These are phyloP conservation scores for Sclerotinia spermophila DNA, from an alignment of 2,329 filamentous ascomycete genomes.

Conservation along the genomic window DNA sequence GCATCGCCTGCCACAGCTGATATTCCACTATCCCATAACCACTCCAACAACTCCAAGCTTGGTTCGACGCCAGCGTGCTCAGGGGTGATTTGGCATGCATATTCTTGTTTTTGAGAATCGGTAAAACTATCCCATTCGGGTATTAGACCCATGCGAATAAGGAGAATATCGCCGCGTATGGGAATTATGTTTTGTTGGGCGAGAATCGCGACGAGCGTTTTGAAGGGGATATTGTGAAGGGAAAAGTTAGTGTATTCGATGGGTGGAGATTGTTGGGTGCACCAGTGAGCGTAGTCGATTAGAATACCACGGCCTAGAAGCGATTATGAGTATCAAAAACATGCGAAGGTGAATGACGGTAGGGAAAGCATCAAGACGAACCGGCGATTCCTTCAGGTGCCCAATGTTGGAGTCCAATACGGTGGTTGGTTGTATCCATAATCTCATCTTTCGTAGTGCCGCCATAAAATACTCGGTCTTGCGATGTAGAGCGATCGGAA, in stretches of 20 bases:
- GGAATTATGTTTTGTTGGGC: constrained; percentile 38
- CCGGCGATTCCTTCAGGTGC: constrained; percentile 46
- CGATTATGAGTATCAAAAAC: neutral
- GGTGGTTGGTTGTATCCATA: constrained; percentile 41
- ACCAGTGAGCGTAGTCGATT: constrained; percentile 53
- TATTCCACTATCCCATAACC: constrained; percentile 11
- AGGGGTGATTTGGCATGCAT: neutral
- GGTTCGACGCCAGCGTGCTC: constrained; percentile 13
- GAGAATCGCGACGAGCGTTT: constrained; percentile 38
- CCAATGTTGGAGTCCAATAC: constrained; percentile 49
- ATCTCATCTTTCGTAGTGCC: constrained; percentile 47
- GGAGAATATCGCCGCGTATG: constrained; percentile 39
- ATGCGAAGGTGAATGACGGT: neutral
- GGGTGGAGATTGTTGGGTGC: constrained; percentile 44
- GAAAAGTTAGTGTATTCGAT: constrained; percentile 56
- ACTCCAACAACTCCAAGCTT: constrained; percentile 7
- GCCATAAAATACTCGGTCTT: constrained; percentile 46
- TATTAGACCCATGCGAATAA: constrained; percentile 40
- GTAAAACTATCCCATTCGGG: constrained; percentile 35
- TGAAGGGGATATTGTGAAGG: constrained; percentile 29
- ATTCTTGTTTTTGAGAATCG: constrained; percentile 2
- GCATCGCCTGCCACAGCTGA: constrained; percentile 9
- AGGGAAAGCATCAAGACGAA: constrained; percentile 21
- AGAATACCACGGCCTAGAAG: constrained; percentile 47
- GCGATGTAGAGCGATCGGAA: constrained; percentile 25